Evolutionary conservation across 805 yeast genomes (phyloP).

Genomic region (Metschnikowia henanensis): DNA sequence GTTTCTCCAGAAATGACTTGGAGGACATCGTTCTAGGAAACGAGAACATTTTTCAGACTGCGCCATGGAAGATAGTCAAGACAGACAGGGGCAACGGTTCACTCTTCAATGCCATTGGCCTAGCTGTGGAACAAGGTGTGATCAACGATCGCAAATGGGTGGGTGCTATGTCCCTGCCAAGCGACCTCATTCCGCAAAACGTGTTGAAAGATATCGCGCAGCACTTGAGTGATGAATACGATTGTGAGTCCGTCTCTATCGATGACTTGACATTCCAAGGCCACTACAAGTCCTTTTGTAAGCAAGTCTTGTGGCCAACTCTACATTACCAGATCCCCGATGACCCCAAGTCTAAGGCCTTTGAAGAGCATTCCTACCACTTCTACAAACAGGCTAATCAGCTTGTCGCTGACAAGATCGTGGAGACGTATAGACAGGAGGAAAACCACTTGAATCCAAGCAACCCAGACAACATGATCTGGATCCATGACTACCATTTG

Average conservation of each 20-base stretch:
- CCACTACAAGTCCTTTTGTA: constrained; percentile 88
- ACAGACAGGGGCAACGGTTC: constrained; percentile 84
- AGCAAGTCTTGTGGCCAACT: constrained; percentile 96
- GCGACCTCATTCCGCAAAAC: constrained; percentile 67
- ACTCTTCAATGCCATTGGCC: constrained; percentile 74
- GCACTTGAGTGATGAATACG: constrained; percentile 47
- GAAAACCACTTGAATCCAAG: constrained; percentile 46
- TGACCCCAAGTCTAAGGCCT: constrained; percentile 89
- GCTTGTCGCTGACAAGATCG: constrained; percentile 73
- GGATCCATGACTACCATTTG: constrained; percentile 95
- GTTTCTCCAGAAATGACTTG: constrained; percentile 64
- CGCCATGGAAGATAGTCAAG: constrained; percentile 76
- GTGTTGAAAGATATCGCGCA: constrained; percentile 55
- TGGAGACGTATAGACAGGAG: constrained; percentile 53
- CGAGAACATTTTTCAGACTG: constrained; percentile 50
- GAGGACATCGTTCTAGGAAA: constrained; percentile 43
- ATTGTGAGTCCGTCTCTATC: constrained; percentile 67
- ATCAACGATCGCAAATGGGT: constrained; percentile 61
- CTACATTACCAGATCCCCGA: constrained; percentile 93
- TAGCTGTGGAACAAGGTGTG: constrained; percentile 44
- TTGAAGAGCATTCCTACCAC: constrained; percentile 94
- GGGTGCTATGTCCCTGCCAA: constrained; percentile 92
- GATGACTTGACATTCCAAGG: constrained; percentile 84
- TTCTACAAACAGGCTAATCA: constrained; percentile 77
- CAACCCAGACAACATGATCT: constrained; percentile 62